Conservation (phyloP, 2,329 filamentous ascomycete species). For the Fusarium nanum region DNA sequence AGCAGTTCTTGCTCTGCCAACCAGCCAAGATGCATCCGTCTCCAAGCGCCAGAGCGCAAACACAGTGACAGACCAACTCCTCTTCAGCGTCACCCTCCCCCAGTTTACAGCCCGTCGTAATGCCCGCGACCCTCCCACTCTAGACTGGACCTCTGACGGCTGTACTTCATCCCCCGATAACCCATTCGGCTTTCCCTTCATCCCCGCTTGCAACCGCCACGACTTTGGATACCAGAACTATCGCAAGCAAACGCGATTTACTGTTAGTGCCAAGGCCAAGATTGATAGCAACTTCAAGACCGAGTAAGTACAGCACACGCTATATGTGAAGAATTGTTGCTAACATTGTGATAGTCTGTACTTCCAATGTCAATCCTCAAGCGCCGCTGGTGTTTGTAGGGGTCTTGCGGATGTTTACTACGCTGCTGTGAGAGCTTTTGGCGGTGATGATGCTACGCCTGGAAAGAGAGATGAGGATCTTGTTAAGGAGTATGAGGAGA, state of each 20-base stretch:
- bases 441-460: constrained; percentile 49
- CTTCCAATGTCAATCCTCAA: constrained; percentile 50
- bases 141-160: constrained; percentile 58
- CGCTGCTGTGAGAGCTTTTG: constrained; percentile 53
- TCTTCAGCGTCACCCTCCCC: constrained; percentile 58
- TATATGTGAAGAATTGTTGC: too few species aligned
- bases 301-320: constrained; percentile 48
- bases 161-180: constrained; percentile 58
- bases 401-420: constrained; percentile 57
- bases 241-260: constrained; percentile 61
- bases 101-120: constrained; percentile 57
- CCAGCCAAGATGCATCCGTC: constrained; percentile 12
- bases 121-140: constrained; percentile 52
- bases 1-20: constrained; percentile 42
- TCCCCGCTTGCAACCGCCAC: constrained; percentile 62
- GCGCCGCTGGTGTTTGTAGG: constrained; percentile 45
- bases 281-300: constrained; percentile 64
- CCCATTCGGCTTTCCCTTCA: constrained; percentile 58
- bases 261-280: constrained; percentile 51
- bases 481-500: constrained; percentile 50
- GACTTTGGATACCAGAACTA: constrained; percentile 69
- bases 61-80: constrained; percentile 58
- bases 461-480: constrained; percentile 46
- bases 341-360: constrained; percentile 46
- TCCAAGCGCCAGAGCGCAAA: constrained; percentile 40